Base-by-base conservation (phyloP, 345 rosid genomes). In the Crucihimalaya himalaica region DNA sequence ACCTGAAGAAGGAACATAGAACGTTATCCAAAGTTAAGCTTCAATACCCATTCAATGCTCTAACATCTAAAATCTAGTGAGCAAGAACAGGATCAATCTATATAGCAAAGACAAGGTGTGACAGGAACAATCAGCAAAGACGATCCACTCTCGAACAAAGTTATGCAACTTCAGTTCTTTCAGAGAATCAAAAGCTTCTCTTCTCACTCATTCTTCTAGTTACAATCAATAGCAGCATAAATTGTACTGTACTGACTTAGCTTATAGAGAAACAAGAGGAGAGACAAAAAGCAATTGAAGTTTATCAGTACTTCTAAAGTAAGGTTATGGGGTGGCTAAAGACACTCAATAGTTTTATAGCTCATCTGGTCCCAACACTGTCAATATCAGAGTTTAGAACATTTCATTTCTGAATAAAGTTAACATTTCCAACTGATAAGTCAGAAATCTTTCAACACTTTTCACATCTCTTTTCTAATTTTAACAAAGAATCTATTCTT, bases 1-100 rank as follows among this genome's bases (percentile, higher is more conserved):
- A 77, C 87, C 98, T 94, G 85, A 2, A 59, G 8, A 72, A 63
- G 1, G 11, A 23, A 21, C 21, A 28, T 11, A 63, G 19, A 68
- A 39, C 6, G 3, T 5, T 35, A 42, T 1, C 31, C 48, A 71
- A 59, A 11, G 4, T 0, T 13, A 65, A 73, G 12, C 52, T 64
- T 55, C 47, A n/a, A n/a, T 5, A 40, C 42, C 4, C 56, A 63
- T 21, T 34, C 40, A 55, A 5, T 52, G 7, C 21, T 16, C 19
- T 27, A 62, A 52, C 54, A 50, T 61, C 23, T 37, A 4, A 69
- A 29, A 19, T 6, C 64, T 19, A 20, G 14, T 19, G 4, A 70
- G 9, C 61, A 62, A 19, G 19, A 43, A 2, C 64, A 67, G 0
- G 23, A 73, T 51, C 11, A 16, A 34, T 14, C 5, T 57, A 25